Evolutionary conservation across 2,329 filamentous ascomycete genomes (phyloP), one percentile per base, ranked within the genome.

Genomic region (Rutstroemia sp.): DNA sequence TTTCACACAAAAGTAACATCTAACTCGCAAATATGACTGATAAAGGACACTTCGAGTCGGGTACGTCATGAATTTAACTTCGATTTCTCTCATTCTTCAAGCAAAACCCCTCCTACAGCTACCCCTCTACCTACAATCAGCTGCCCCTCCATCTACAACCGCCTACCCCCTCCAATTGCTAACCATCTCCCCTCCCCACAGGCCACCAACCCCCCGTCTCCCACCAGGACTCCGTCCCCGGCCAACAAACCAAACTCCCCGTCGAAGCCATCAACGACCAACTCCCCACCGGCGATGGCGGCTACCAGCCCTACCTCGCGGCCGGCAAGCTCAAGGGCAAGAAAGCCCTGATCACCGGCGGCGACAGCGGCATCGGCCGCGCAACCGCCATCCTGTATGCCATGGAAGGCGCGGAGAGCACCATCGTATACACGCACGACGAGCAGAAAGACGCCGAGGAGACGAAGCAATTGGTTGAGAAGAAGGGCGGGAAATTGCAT

Each of bases 261-360:
- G 41, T 27, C 19, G 39, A 51, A 47, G 48, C 54, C 17, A 53
- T 57, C 41, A 82, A 80, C 56, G 82, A 86, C 55, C 75, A 86
- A 57, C 71, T 92, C 2, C 88, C 88, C 0, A 84, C 82, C 5
- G 78, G 80, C 17, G 81, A 87, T 57, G 85, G 86, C 39, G 82
- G 82, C 12, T 84, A 81, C 63, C 81, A 87, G 65, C 79, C 78
- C 48, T 92, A 94, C 74, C 83, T 84, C 67, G 81, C 87, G 4
- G 86, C 88, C 1, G 84, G 83, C 49, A 95, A 94, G 73, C 80
- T 94, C 6, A 72, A 81, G 65, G 88, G 83, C 60, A 88, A 86
- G 71, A 87, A 82, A 58, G 88, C 88, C 7, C 72, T 94, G 57
- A 92, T 94, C 65, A 92, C 89, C 0, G 88, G 88, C 16, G 89